These are phyloP conservation scores for Chamaecyparis obtusa DNA, from an alignment of 75 land plant species.

Conservation along the genomic window DNA sequence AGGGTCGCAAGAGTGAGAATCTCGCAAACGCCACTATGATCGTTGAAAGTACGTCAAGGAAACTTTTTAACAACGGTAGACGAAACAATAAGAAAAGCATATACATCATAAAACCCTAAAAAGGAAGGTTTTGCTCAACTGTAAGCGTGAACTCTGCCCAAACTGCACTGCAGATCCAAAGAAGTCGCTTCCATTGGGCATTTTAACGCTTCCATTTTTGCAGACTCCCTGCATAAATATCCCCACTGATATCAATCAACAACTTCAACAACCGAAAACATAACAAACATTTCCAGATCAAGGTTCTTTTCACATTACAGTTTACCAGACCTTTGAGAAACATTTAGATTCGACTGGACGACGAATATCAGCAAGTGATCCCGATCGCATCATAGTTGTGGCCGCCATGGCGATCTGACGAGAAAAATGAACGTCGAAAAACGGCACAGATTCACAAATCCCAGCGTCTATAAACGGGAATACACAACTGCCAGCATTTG, in stretches of 20 bases:
- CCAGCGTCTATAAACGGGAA: neutral
- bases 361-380: neutral
- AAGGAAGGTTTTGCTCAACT: neutral
- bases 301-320: neutral
- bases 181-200: neutral
- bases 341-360: neutral
- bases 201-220: neutral
- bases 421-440: neutral
- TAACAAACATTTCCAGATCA: neutral
- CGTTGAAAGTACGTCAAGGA: neutral
- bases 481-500: neutral
- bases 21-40: neutral
- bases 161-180: neutral
- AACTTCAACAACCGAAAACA: neutral
- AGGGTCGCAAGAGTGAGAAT: neutral
- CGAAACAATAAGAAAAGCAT: neutral
- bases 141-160: neutral
- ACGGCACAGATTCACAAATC: neutral
- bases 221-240: neutral
- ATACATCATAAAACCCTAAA: neutral
- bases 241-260: neutral
- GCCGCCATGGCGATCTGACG: neutral
- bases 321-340: neutral
- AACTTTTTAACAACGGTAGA: neutral
- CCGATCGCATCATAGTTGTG: constrained; percentile 5